phyloP scores from a whole-genome alignment of 208 protist species.

The Trypanosoma conorhini region DNA sequence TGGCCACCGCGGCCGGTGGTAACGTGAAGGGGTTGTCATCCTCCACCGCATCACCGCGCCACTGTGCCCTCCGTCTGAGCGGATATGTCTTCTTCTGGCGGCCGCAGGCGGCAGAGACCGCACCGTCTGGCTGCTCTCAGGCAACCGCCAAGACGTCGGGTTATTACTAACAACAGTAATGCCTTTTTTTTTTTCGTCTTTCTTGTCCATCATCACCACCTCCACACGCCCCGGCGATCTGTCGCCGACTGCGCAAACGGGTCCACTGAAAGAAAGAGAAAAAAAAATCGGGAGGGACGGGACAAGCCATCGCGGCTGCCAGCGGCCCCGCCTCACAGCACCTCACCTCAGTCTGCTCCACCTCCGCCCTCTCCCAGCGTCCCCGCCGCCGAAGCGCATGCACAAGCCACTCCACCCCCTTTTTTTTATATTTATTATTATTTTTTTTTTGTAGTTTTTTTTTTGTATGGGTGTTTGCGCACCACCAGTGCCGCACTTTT shows the following conservation, averaged over 20 bases:
- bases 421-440: neutral
- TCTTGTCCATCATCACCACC: slow-evolving; percentile 1
- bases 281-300: slow-evolving; percentile 2
- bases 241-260: slow-evolving; percentile 2
- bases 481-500: neutral
- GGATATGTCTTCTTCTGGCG: neutral
- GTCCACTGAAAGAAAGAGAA: slow-evolving; percentile 8
- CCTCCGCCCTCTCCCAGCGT: neutral
- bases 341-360: neutral
- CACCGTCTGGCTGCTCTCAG: neutral
- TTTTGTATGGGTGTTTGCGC: neutral
- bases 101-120: neutral
- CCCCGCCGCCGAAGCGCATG: neutral
- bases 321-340: neutral
- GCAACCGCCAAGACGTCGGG: neutral
- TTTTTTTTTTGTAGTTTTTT: neutral
- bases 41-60: no score
- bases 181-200: slow-evolving; percentile 14
- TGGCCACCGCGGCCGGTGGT: no score
- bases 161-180: neutral
- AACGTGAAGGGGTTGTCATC: no score
- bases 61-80: neutral
- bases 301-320: neutral
- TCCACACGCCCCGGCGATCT: neutral
- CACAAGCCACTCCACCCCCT: neutral